Evolutionary conservation across 2,329 filamentous ascomycete species (phyloP), one percentile per base, ranked within the genome.

Genomic region (Curvularia verruculosa): DNA sequence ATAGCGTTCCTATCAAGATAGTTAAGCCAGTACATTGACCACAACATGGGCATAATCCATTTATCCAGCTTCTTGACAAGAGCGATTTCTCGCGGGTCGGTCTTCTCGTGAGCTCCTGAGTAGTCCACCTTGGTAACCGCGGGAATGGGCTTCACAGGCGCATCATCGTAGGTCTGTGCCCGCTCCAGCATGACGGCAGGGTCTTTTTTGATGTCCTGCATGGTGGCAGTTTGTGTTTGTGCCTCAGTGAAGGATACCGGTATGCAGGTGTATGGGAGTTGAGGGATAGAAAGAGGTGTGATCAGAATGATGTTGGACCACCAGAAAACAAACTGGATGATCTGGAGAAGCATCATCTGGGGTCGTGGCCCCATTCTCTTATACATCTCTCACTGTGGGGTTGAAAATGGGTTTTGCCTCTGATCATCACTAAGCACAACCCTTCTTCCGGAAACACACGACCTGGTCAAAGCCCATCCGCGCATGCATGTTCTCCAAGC

Each of bases 1-100:
- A 89, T 87, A 70, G 88, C 87, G 71, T 87, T 87, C 31, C 85
- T 80, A 64, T 87, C 85, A 34, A 57, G 50, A 31, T 57, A 57
- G 12, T 57, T 57, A 29, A 58, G 51, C 59, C 61, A 65, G 49
- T 64, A 65, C 52, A 65, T 69, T 15, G 50, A 68, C 70, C 65
- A 73, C 15, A 66, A 36, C 63, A 66, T 66, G 18, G 63, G 63
- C 61, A 66, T 69, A n/a, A 72, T 67, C 65, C 67, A 67, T 34
- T 64, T 49, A 40, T 74, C 70, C 3, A 74, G 54, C 55, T 72
- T 72, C 62, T 67, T 66, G 37, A 75, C 71, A 13, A 75, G 60
- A 1, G 69, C 71, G 19, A 75, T 75, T 47, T 73, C 72, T 36
- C 62, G 60, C 5, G 72, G 72, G 36, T 75, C 71, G 10, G 69